These are phyloP conservation scores for Vitis vinifera DNA, from an alignment of 164 flowering plant genomes.

Conservation along the genomic window ASM3070453v1 NC_081818.1:28414001-28414500, in stretches of 20 bases:
- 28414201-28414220: conserved; percentile 76
- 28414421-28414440: no score
- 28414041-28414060: conserved; percentile 19
- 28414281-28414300: no score
- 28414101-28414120: conserved; percentile 8
- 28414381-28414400: no score
- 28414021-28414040: conserved; percentile 16
- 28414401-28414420: no score
- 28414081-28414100: conserved; percentile 15
- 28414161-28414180: conserved; percentile 90
- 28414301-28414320: no score
- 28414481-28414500: no score
- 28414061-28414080: conserved; percentile 14
- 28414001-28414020: conserved; percentile 13
- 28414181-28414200: conserved; percentile 93
- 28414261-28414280: conserved; percentile 7
- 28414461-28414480: no score
- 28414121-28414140: conserved; percentile 25
- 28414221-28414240: conserved; percentile 89
- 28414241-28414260: conserved; percentile 56
- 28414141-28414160: conserved; percentile 72
- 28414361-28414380: no score
- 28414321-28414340: no score
- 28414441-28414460: no score
- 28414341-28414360: no score